Conservation (phyloP, 768 basidiomycete species). For the Pulveroboletus sp. region DNA sequence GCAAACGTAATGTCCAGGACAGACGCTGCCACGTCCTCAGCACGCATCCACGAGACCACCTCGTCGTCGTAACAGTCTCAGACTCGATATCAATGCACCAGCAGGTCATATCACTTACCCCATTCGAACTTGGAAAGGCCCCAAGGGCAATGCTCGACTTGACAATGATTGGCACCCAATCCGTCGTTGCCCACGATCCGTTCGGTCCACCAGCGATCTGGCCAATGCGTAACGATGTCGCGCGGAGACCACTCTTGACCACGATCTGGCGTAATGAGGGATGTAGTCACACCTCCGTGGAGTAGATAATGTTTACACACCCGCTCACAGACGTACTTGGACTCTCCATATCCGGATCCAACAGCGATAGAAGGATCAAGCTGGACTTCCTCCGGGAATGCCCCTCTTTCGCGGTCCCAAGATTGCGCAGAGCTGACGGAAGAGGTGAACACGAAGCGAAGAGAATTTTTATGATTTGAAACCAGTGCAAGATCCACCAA, state of each 20-base stretch:
- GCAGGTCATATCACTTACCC: constrained; percentile 21
- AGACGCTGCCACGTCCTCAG: constrained; percentile 27
- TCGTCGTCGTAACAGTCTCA: neutral
- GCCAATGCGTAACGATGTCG: constrained; percentile 28
- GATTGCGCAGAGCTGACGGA: too few species aligned
- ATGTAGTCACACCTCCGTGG: too few species aligned
- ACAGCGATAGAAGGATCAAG: too few species aligned
- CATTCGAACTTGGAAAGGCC: constrained; percentile 29
- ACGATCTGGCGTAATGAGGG: constrained; percentile 16
- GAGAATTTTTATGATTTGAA: too few species aligned
- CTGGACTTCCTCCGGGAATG: too few species aligned
- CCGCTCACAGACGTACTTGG: too few species aligned
- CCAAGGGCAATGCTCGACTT: constrained; percentile 27
- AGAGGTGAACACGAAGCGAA: too few species aligned
- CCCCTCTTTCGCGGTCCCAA: too few species aligned
- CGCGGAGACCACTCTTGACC: constrained; percentile 21
- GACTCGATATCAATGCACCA: too few species aligned
- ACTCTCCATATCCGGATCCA: too few species aligned
- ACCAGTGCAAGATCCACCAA: too few species aligned
- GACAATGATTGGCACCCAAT: constrained; percentile 35
- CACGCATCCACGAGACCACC: constrained; percentile 34
- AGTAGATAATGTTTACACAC: too few species aligned
- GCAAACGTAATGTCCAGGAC: constrained; percentile 32
- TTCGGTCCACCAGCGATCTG: constrained; percentile 32
- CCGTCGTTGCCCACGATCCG: constrained; percentile 32